Conservation (phyloP, 805 yeast genomes). For the Priceomyces castillae region DNA sequence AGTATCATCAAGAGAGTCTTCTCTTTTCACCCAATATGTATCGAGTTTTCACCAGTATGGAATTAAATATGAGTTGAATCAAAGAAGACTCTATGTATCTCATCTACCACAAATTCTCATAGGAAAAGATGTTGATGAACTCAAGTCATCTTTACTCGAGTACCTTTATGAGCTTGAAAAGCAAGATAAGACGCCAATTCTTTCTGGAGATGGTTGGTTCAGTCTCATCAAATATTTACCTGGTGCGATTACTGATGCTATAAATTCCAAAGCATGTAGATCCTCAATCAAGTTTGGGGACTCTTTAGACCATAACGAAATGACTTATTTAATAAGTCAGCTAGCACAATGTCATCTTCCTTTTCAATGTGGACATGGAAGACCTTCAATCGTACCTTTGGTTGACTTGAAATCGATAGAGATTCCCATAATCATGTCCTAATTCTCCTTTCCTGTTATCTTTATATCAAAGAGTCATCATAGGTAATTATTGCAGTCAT, state of each 20-base stretch:
- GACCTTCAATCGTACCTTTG: constrained; percentile 68
- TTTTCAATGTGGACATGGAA: constrained; percentile 82
- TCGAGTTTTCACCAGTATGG: constrained; percentile 18
- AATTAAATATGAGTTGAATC: constrained; percentile 9
- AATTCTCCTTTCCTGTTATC: too few relatives aligned
- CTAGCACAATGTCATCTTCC: constrained; percentile 56
- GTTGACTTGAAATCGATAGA: constrained; percentile 17
- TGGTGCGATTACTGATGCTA: constrained; percentile 42
- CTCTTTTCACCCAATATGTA: constrained; percentile 11
- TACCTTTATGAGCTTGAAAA: constrained; percentile 47
- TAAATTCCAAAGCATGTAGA: constrained; percentile 65
- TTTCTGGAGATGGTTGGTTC: constrained; percentile 22
- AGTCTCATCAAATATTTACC: constrained; percentile 42
- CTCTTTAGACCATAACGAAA: constrained; percentile 38
- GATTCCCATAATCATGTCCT: not conserved
- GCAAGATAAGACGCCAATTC: constrained; percentile 37
- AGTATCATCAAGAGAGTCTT: constrained; percentile 8
- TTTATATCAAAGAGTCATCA: too few relatives aligned
- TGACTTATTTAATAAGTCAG: constrained; percentile 39
- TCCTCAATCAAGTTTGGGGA: constrained; percentile 74
- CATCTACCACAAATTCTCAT: constrained; percentile 46
- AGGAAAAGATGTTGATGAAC: constrained; percentile 27
- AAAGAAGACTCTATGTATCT: constrained; percentile 24
- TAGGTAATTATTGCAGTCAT: too few relatives aligned
- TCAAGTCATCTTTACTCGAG: constrained; percentile 41